Percentiles rank a stretch among this genome's conserved stretches.
Evolutionary conservation across 2,329 filamentous ascomycete genomes (phyloP).

Genomic region (Xylaria digitata): DNA sequence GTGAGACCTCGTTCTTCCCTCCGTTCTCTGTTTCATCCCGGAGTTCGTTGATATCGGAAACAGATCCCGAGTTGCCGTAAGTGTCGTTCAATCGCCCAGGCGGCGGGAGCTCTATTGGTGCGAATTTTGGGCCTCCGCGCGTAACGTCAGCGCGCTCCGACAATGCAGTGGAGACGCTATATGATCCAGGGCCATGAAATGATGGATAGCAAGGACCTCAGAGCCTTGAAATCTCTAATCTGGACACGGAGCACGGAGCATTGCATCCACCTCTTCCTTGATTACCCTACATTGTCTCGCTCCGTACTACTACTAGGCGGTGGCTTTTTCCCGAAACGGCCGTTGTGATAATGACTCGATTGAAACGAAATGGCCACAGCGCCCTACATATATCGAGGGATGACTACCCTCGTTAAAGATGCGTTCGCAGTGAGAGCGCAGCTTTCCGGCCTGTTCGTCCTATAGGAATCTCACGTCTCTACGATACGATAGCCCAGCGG

Average conservation of each 20-base stretch:
- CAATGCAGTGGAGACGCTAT: slow-evolving; percentile 33
- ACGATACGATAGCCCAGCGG: neutral
- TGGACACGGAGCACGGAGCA: slow-evolving; percentile 40
- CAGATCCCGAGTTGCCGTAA: slow-evolving; percentile 38
- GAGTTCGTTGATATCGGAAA: slow-evolving; percentile 23
- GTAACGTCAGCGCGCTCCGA: slow-evolving; percentile 8
- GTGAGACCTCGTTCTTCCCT: neutral
- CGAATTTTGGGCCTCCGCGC: slow-evolving; percentile 29
- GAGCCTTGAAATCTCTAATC: slow-evolving; percentile 33
- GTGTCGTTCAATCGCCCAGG: slow-evolving; percentile 12
- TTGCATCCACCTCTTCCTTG: slow-evolving; percentile 22
- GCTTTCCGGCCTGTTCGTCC: neutral
- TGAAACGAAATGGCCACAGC: neutral
- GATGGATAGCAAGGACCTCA: slow-evolving; percentile 14
- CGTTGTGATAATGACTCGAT: slow-evolving; percentile 12
- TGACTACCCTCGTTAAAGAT: neutral
- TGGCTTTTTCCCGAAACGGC: slow-evolving; percentile 1
- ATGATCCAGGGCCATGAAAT: slow-evolving; percentile 20
- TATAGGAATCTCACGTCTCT: neutral
- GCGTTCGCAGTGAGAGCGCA: neutral
- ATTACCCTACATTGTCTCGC: slow-evolving; percentile 4
- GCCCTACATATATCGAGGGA: slow-evolving; percentile 2
- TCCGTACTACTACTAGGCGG: neutral
- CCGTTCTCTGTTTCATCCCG: slow-evolving; percentile 20
- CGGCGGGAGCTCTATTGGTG: slow-evolving; percentile 34